Evolutionary conservation across 208 protist species (phyloP).

Genomic region (Leishmania tropica): DNA sequence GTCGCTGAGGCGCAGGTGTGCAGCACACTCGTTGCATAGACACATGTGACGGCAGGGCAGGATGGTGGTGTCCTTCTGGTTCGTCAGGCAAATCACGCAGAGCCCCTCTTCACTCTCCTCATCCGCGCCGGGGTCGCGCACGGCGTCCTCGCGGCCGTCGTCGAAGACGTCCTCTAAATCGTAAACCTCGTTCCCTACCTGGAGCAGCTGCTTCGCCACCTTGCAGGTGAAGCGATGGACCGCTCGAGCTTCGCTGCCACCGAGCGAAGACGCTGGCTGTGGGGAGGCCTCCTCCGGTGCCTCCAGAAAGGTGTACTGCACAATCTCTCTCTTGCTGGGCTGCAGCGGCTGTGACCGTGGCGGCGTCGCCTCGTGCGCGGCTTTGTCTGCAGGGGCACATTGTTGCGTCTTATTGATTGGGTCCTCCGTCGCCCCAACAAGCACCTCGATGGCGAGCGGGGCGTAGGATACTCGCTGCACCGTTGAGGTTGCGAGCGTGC

Average conservation of each 20-base stretch:
- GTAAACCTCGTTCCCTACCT: slow-evolving; percentile 76
- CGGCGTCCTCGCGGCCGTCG: slow-evolving; percentile 40
- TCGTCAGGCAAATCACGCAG: slow-evolving; percentile 92
- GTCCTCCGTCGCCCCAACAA: slow-evolving; percentile 15
- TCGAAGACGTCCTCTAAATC: slow-evolving; percentile 85
- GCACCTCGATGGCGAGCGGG: slow-evolving; percentile 43
- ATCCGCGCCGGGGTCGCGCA: slow-evolving; percentile 8
- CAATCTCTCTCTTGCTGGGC: neutral
- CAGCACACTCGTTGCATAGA: slow-evolving; percentile 87
- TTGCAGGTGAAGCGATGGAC: slow-evolving; percentile 17
- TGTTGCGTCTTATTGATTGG: neutral
- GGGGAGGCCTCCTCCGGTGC: neutral
- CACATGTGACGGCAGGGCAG: slow-evolving; percentile 94
- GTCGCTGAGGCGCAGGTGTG: slow-evolving; percentile 64
- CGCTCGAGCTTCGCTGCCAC: neutral
- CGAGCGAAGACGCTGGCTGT: neutral
- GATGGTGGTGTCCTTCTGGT: slow-evolving; percentile 83
- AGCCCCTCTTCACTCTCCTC: slow-evolving; percentile 42
- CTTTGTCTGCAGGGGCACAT: neutral
- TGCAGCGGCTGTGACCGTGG: slow-evolving; percentile 2
- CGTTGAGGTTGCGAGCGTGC: neutral
- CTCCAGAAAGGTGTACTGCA: slow-evolving; percentile 43
- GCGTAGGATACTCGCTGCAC: slow-evolving; percentile 23
- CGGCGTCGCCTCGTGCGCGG: neutral
- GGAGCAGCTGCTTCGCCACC: slow-evolving; percentile 72